Conservation (phyloP, 2,329 filamentous ascomycete species). For the Atkinsonella hypoxylon region DNA sequence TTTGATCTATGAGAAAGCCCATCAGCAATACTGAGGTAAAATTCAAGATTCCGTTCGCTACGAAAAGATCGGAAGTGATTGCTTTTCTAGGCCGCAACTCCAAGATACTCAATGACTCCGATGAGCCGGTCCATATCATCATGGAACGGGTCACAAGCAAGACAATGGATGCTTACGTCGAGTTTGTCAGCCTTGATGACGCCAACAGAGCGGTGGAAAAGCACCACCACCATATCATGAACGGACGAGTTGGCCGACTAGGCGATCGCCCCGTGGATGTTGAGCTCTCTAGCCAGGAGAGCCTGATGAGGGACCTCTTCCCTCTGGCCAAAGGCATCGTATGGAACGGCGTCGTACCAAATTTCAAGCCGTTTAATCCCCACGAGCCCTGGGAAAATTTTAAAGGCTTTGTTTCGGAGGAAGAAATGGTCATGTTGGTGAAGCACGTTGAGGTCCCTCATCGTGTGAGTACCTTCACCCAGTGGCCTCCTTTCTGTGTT, state of each 20-base stretch:
- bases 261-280: slow-evolving; percentile 47
- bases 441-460: slow-evolving; percentile 51
- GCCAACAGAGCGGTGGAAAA: slow-evolving; percentile 41
- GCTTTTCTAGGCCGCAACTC: slow-evolving; percentile 48
- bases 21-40: not conserved
- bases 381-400: slow-evolving; percentile 40
- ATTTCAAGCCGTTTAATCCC: slow-evolving; percentile 21
- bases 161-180: slow-evolving; percentile 49
- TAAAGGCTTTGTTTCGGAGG: slow-evolving; percentile 46
- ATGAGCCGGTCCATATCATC: slow-evolving; percentile 49
- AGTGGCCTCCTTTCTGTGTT: not conserved
- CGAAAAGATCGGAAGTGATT: slow-evolving; percentile 40
- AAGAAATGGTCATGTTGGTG: slow-evolving; percentile 51
- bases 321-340: slow-evolving; percentile 42
- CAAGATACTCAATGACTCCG: slow-evolving; percentile 38
- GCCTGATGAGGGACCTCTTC: slow-evolving; percentile 51
- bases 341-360: slow-evolving; percentile 39
- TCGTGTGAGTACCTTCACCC: slow-evolving; percentile 35
- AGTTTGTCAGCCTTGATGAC: slow-evolving; percentile 40
- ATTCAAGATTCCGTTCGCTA: slow-evolving; percentile 42
- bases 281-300: slow-evolving; percentile 41
- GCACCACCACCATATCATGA: slow-evolving; percentile 26
- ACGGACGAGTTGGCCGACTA: slow-evolving; percentile 35
- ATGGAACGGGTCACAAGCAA: slow-evolving; percentile 52
- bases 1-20: too few species aligned